A percentile compares a stretch with the other conserved stretches of the same genome.
These are phyloP conservation scores for Colletotrichum sp. DNA, from an alignment of 2,329 filamentous ascomycete genomes.

Conservation along the genomic window DNA sequence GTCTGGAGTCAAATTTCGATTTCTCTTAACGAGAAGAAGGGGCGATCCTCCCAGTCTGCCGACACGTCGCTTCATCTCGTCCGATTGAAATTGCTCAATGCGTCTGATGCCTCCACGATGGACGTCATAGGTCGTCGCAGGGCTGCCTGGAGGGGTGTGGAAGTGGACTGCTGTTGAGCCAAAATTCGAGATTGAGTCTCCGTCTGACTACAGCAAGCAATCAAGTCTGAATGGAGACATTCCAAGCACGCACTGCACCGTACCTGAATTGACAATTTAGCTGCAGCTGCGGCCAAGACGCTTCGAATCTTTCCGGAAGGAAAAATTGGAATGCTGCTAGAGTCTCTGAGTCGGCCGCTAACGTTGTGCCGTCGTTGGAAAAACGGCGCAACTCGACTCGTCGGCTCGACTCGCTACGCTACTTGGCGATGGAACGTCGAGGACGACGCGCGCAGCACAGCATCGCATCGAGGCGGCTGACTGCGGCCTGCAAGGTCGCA, in stretches of 20 bases:
- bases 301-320: slow-evolving; percentile 13
- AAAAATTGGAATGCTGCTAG: not conserved
- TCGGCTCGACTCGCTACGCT: not conserved
- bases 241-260: not conserved
- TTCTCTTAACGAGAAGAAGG: not conserved
- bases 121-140: slow-evolving; percentile 8
- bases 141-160: not conserved
- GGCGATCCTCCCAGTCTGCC: slow-evolving; percentile 10
- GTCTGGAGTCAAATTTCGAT: slow-evolving; percentile 3
- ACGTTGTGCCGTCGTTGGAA: not conserved
- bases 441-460: not conserved
- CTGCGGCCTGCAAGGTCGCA: not conserved
- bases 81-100: slow-evolving; percentile 20
- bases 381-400: not conserved
- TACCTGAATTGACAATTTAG: not conserved
- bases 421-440: slow-evolving; percentile 13
- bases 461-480: slow-evolving; percentile 11
- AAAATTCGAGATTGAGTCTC: not conserved
- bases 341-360: not conserved
- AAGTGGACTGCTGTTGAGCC: not conserved
- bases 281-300: slow-evolving; percentile 16
- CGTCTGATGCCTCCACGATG: slow-evolving; percentile 12
- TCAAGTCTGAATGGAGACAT: not conserved
- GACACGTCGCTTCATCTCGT: slow-evolving; percentile 7
- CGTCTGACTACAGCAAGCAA: not conserved